Conservation (phyloP, 2,329 filamentous ascomycete species). For the Aureobasidium pullulans region DNA sequence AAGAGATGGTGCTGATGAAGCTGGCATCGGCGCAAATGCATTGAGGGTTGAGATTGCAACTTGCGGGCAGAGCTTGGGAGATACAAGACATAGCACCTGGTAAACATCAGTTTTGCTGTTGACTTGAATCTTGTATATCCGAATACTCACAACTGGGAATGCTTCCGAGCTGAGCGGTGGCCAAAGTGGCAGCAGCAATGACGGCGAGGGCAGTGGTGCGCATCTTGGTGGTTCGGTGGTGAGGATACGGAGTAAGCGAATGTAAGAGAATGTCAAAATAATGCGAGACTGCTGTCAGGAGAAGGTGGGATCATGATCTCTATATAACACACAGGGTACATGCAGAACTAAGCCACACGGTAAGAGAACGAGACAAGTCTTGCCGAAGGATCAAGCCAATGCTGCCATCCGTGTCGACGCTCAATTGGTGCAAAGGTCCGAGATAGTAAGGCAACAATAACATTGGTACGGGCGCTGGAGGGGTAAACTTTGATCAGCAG, state of each 20-base stretch:
- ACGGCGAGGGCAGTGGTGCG: not conserved
- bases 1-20: slow-evolving; percentile 13
- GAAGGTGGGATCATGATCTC: not conserved
- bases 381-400: not conserved
- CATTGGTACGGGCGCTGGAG: too few relatives aligned
- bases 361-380: not conserved
- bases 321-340: not conserved
- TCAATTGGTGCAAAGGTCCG: not conserved
- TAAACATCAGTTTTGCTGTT: not conserved
- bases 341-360: not conserved
- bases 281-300: not conserved
- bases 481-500: not conserved
- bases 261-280: not conserved
- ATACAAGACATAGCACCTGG: not conserved
- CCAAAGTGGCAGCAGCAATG: slow-evolving; percentile 1
- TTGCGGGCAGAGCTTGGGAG: not conserved
- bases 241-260: not conserved
- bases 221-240: not conserved
- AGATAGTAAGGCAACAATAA: not conserved
- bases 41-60: slow-evolving; percentile 4
- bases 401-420: not conserved
- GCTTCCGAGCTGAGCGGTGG: not conserved
- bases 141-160: slow-evolving; percentile 3
- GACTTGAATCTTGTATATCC: too few relatives aligned
- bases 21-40: slow-evolving; percentile 6